Conservation (phyloP, 257 asterid genomes). For the Galeopsis tetrahit region DNA sequence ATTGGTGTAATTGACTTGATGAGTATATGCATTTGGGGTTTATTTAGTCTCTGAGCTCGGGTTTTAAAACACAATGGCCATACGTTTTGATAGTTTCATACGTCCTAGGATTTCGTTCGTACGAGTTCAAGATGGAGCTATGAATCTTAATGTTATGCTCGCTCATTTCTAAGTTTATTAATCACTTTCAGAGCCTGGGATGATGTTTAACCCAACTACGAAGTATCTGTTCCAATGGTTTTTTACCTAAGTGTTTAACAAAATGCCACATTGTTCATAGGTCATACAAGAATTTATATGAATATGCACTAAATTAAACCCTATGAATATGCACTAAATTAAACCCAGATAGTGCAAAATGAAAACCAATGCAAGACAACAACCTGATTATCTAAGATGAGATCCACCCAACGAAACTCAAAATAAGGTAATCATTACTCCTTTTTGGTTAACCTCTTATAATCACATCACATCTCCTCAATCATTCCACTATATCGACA, state of each 20-base stretch:
- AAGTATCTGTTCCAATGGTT: background rate
- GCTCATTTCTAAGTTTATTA: background rate
- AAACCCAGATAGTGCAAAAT: background rate
- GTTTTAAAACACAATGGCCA: background rate
- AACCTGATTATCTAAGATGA: background rate
- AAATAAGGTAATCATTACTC: no score
- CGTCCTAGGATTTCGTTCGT: background rate
- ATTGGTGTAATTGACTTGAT: slow-evolving; percentile 14
- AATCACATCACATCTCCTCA: no score
- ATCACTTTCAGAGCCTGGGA: background rate
- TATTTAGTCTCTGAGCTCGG: background rate
- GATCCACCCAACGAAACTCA: no score
- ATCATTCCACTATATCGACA: no score
- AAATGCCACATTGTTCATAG: background rate
- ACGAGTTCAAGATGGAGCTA: background rate
- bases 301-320: background rate
- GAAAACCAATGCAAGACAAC: background rate
- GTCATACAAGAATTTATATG: background rate
- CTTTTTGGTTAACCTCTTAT: no score
- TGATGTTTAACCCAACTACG: slow-evolving; percentile 3
- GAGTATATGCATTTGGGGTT: background rate
- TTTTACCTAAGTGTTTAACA: background rate
- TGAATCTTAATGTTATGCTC: slow-evolving; percentile 3
- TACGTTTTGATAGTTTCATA: no score
- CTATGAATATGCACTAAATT: background rate